These are phyloP conservation scores for Brasenia schreberi DNA, from an alignment of 164 flowering plant genomes.

Conservation along the genomic window DNA sequence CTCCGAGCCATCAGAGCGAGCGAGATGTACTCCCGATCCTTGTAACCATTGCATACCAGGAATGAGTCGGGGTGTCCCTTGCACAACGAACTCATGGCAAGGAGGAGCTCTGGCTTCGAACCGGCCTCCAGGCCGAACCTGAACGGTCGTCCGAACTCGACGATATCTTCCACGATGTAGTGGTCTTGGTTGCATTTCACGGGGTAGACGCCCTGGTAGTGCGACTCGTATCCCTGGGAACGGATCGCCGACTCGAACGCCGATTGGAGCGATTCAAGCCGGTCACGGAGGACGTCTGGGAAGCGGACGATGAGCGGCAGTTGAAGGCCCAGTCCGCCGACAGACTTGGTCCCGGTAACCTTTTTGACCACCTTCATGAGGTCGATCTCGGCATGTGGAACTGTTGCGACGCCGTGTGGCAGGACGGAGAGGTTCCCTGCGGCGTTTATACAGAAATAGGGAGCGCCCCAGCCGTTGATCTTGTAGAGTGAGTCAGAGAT, in stretches of 20 bases:
- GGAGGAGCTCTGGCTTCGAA: constrained; percentile 92
- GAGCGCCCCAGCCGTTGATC: constrained; percentile 82
- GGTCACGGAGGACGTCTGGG: constrained; percentile 75
- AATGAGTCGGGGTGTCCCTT: constrained; percentile 71
- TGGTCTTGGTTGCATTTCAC: constrained; percentile 96
- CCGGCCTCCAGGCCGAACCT: constrained; percentile 95
- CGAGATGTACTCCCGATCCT: constrained; percentile 79
- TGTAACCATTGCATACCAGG: constrained; percentile 86
- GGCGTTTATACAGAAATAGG: constrained; percentile 72
- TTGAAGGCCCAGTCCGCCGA: constrained; percentile 72
- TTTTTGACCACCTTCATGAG: constrained; percentile 77
- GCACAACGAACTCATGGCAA: constrained; percentile 87
- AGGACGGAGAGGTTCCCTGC: constrained; percentile 66
- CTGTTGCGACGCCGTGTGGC: constrained; percentile 53
- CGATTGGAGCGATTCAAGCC: constrained; percentile 66
- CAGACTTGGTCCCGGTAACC: constrained; percentile 48
- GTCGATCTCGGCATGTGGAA: constrained; percentile 85
- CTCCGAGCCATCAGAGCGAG: constrained; percentile 70
- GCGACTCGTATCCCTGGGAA: constrained; percentile 52
- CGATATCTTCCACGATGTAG: constrained; percentile 88
- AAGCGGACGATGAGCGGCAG: constrained; percentile 73
- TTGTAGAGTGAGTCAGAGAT: constrained; percentile 62
- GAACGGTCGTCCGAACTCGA: constrained; percentile 52
- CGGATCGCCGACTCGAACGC: constrained; percentile 65
- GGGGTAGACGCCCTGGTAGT: constrained; percentile 96